Evolutionary conservation across 169 alveolate species (phyloP), one percentile per base, ranked within the genome.

Genomic region (Besnoitia besnoiti): DNA sequence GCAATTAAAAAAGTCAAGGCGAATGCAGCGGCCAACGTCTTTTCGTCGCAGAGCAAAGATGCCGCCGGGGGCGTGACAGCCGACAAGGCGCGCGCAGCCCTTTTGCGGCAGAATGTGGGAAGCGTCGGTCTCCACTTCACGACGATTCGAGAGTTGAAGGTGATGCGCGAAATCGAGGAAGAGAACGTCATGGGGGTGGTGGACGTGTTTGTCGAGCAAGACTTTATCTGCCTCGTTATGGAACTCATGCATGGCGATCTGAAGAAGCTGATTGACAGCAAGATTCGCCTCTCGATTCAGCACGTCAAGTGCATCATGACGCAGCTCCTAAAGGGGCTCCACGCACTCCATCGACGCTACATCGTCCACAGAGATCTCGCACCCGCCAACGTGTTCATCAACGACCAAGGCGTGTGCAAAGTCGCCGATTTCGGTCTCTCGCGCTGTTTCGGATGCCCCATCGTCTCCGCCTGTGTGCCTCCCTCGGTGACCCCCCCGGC

Each of bases 371-470:
- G 97, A 30, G 97, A 95, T 51, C 85, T 95, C 16, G 89, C 95
- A 27, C 96, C 96, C 44, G 99, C 99, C n/a, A 98, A 98, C 59
- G 51, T 93, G 14, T 82, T 93, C 77, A 50, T 93, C 61, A 80
- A 50, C 76, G 85, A 4, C 16, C 51, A 42, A 16, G 95, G 95
- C 30, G n/a, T 75, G 24, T 75, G 84, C 85, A 97, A 97, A 91
- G 94, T 97, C 42, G 98, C 98, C 10, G 99, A 97, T 91, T 97
- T 97, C 95, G 99, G 99, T 8, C 96, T 97, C 37, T 95, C 99
- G 27, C 92, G 97, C 55, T 91, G 95, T 46, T 95, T 93, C 85
- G 97, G 94, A 40, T 92, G 77, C 93, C 94, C 96, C 93, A 90
- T 93, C 96, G 82, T 49, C 62, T 27, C 90, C 0, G 49, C 39